Base-by-base conservation (phyloP, 2,329 filamentous ascomycete genomes). In the Fusarium haematococcum region DNA sequence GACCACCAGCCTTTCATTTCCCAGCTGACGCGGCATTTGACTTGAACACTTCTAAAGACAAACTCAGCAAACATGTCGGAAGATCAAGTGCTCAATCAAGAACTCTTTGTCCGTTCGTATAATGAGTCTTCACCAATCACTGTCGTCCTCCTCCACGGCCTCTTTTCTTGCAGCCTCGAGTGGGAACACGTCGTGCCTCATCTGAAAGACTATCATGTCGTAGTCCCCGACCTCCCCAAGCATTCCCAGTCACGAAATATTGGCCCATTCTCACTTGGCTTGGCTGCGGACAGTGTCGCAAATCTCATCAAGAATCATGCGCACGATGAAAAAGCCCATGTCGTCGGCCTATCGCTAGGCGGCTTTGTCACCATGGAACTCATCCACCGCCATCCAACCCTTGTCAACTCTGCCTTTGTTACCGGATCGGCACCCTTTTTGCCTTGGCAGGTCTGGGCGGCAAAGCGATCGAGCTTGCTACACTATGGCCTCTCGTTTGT, bases 341-440 rank as follows among this genome's bases (percentile, higher is more conserved):
- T 85, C 30, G 82, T 84, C 20, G 84, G 83, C 7, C 33, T 85
- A 14, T 85, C 83, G 1, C 81, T 82, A 20, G 64, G 64, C 20
- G 64, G 57, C 1, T 67, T 67, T 16, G 48, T 67, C 11, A 41
- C 56, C 11, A 58, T 58, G 56, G 56, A 58, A 41, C 56, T 58
- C 23, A 58, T 58, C 1, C 56, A 39, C 32, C 56, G 35, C 35
- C 35, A 58, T n/a, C 35, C 56, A 58, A 23, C 56, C 23, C 56
- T 58, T 58, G 56, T 58, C 56, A 30, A 9, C 16, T 41, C 56
- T n/a, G 35, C 23, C 20, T 58, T 58, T 30, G 56, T 58, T 23
- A 58, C 56, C 13, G 56, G 56, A 1, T 37, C 56, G n/a, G 25
- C 56, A 30, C 56, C 56, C 4, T 58, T 58, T n/a, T 8, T 61